Percentiles rank a stretch among this genome's conserved stretches.
Conservation (phyloP, 495 filamentous ascomycete species). For the Penicillium desertorum region DNA sequence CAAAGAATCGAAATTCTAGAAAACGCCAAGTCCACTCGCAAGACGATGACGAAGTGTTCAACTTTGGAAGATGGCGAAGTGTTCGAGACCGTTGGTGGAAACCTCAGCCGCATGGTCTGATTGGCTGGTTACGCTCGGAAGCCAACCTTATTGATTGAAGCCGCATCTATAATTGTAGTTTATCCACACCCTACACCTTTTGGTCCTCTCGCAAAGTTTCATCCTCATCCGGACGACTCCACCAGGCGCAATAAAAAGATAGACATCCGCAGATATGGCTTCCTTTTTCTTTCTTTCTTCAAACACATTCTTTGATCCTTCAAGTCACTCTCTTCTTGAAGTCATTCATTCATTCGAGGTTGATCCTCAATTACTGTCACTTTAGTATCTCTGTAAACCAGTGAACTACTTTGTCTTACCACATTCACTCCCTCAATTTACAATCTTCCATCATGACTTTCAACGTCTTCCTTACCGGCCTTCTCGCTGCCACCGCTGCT, state of each 20-base stretch:
- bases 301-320: slow-evolving; percentile 15
- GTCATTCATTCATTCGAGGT: slow-evolving; percentile 14
- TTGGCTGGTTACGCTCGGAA: background rate
- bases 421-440: slow-evolving; percentile 6
- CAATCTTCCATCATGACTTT: slow-evolving; percentile 14
- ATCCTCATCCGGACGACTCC: slow-evolving; percentile 3
- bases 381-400: slow-evolving; percentile 9
- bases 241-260: slow-evolving; percentile 3
- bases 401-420: slow-evolving; percentile 1
- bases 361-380: slow-evolving; percentile 12
- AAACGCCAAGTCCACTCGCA: background rate
- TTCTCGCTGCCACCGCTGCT: slow-evolving; percentile 25
- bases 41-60: background rate
- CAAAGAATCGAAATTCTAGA: slow-evolving; percentile 7
- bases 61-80: background rate
- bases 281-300: slow-evolving; percentile 1
- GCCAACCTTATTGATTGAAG: slow-evolving; percentile 7
- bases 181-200: slow-evolving; percentile 7
- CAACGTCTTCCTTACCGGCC: slow-evolving; percentile 27
- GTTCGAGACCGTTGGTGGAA: slow-evolving; percentile 9
- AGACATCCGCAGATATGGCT: background rate
- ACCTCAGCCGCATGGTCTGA: slow-evolving; percentile 3
- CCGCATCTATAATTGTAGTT: slow-evolving; percentile 12
- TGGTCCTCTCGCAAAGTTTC: slow-evolving; percentile 2
- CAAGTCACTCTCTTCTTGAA: slow-evolving; percentile 19